A percentile compares a stretch with the other conserved stretches of the same genome.
phyloP scores from a whole-genome alignment of 192 early-diverging fungal species.

The Spinellus fusiger region DNA sequence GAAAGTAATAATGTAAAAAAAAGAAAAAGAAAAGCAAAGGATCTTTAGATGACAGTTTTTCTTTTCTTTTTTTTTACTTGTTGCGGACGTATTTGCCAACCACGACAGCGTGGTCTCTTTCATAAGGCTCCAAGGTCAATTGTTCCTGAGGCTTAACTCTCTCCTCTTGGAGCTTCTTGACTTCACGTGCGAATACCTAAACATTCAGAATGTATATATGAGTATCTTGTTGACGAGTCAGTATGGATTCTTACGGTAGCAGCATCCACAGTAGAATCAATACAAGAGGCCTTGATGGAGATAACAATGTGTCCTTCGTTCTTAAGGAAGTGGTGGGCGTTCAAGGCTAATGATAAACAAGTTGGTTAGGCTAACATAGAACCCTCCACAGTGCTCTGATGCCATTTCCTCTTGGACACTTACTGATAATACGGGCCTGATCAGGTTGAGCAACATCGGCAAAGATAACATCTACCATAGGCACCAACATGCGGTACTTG shows the following conservation, averaged over 20 bases:
- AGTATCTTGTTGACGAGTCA: neutral
- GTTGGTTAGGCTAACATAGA: neutral
- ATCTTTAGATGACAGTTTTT: neutral
- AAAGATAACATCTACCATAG: constrained; percentile 98
- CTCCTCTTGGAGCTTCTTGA: constrained; percentile 89
- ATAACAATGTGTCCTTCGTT: constrained; percentile 97
- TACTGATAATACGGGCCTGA: constrained; percentile 93
- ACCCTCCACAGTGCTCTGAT: neutral
- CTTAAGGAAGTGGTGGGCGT: constrained; percentile 97
- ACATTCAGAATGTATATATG: neutral
- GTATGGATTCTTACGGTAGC: constrained; percentile 64
- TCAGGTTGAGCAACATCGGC: constrained; percentile 99
- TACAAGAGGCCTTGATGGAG: constrained; percentile 99
- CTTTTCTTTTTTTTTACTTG: constrained; percentile 36
- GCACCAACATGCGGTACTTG: constrained; percentile 99
- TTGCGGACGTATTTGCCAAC: constrained; percentile 77
- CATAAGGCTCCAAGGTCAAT: constrained; percentile 95
- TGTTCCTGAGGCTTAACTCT: constrained; percentile 92
- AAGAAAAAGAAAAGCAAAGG: constrained; percentile 2
- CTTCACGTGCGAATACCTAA: constrained; percentile 88
- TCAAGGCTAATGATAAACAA: constrained; percentile 57
- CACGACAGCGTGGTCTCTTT: constrained; percentile 98
- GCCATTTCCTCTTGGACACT: neutral
- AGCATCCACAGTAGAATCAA: constrained; percentile 98
- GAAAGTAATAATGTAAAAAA: neutral